Conservation (phyloP, 2,329 filamentous ascomycete genomes). For the Parascedosporium putredinis region DNA sequence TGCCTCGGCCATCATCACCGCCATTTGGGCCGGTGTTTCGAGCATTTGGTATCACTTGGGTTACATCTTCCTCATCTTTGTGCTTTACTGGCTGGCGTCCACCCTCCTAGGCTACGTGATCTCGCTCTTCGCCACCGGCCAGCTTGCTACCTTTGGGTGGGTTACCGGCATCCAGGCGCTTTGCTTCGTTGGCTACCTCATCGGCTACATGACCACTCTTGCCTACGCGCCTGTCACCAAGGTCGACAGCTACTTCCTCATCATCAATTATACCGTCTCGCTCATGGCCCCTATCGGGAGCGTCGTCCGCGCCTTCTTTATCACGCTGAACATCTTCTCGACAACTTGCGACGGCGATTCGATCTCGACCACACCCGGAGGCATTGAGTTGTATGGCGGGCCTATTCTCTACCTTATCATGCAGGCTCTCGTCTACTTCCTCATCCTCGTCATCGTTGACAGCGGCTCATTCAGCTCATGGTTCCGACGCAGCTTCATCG, state of each 20-base stretch:
- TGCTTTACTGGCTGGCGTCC: conserved; percentile 70
- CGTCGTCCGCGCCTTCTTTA: conserved; percentile 61
- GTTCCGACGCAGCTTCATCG: conserved; percentile 32
- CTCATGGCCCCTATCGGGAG: conserved; percentile 68
- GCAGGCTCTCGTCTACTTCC: conserved; percentile 62
- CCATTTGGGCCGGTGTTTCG: conserved; percentile 57
- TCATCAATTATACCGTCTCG: conserved; percentile 67
- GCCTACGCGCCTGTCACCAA: conserved; percentile 62
- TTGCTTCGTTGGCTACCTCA: conserved; percentile 60
- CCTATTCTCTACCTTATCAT: conserved; percentile 74
- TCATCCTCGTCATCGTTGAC: conserved; percentile 69
- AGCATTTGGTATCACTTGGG: conserved; percentile 66
- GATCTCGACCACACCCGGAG: conserved; percentile 59
- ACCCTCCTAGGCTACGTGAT: conserved; percentile 70
- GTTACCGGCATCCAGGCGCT: conserved; percentile 67
- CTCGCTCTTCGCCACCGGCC: conserved; percentile 68
- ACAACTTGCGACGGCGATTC: conserved; percentile 57
- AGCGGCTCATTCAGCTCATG: conserved; percentile 56
- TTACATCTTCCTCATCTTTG: conserved; percentile 73
- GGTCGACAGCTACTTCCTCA: conserved; percentile 55
- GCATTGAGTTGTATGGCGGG: conserved; percentile 66
- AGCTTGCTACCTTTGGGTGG: conserved; percentile 76
- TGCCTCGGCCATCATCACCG: conserved; percentile 54
- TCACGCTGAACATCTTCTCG: conserved; percentile 76
- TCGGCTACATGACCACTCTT: conserved; percentile 60